Percentiles rank a stretch among this genome's conserved stretches.
These are phyloP conservation scores for Fusarium solani-melongenae DNA, from an alignment of 2,329 filamentous ascomycete genomes.

Conservation along the genomic window DNA sequence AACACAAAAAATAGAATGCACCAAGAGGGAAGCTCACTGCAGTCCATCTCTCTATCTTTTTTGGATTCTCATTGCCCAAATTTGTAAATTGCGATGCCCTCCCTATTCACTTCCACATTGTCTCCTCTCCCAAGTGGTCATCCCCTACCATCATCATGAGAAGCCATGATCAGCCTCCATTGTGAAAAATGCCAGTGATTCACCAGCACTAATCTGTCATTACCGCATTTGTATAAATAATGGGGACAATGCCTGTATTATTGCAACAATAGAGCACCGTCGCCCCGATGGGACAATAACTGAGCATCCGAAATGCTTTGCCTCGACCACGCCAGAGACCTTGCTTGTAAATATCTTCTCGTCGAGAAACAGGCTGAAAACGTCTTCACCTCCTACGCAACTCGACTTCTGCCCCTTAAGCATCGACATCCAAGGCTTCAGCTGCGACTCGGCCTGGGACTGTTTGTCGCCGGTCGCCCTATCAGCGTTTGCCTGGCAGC, in stretches of 20 bases:
- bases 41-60: not conserved
- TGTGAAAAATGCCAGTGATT: not conserved
- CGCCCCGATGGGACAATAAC: not conserved
- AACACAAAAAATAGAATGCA: not conserved
- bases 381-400: not conserved
- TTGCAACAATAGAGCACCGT: not conserved
- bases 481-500: conserved; percentile 14
- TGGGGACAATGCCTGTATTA: not conserved
- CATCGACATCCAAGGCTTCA: not conserved
- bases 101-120: not conserved
- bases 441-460: not conserved
- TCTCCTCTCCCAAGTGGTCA: not conserved
- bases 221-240: too few species aligned
- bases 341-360: not conserved
- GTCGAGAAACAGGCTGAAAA: not conserved
- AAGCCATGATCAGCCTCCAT: not conserved
- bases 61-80: not conserved
- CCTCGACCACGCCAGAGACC: not conserved
- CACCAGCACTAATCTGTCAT: not conserved
- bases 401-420: not conserved
- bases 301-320: not conserved
- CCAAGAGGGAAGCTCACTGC: not conserved
- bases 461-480: not conserved
- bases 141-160: not conserved
- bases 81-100: not conserved